phyloP scores from a whole-genome alignment of 139 green algal species.

The Chlorella sorokiniana region DNA sequence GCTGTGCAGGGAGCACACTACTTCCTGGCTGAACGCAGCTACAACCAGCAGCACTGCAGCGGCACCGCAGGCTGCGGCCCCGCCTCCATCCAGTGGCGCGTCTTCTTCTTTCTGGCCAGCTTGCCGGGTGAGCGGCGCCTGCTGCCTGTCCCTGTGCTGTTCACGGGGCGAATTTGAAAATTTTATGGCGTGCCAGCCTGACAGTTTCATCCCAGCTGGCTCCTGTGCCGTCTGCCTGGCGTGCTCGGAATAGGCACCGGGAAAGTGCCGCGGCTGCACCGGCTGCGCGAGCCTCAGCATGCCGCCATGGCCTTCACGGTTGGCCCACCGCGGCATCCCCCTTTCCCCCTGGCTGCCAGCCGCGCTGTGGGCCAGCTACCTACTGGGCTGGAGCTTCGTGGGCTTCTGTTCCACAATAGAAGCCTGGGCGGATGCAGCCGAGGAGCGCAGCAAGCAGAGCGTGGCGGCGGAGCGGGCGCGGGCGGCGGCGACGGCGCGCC shows the following conservation, averaged over 20 bases:
- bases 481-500: background rate
- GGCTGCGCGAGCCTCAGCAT: background rate
- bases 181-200: background rate
- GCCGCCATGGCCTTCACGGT: no score
- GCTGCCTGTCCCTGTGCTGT: background rate
- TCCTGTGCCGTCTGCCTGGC: background rate
- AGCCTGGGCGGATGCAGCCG: background rate
- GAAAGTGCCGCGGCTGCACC: no score
- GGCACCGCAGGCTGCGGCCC: background rate
- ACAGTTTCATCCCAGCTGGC: background rate
- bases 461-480: background rate
- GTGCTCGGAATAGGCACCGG: no score
- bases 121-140: background rate
- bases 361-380: background rate
- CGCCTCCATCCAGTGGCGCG: slow-evolving; percentile 1
- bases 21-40: background rate
- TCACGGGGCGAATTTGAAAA: background rate
- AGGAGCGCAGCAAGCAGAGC: background rate
- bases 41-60: background rate
- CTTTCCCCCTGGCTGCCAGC: background rate
- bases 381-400: background rate
- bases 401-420: background rate
- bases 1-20: background rate
- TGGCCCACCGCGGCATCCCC: background rate
- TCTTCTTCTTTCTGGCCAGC: slow-evolving; percentile 25